Evolutionary conservation across 2,329 filamentous ascomycete genomes (phyloP).

Genomic region (Herpomyces periplanetae): DNA sequence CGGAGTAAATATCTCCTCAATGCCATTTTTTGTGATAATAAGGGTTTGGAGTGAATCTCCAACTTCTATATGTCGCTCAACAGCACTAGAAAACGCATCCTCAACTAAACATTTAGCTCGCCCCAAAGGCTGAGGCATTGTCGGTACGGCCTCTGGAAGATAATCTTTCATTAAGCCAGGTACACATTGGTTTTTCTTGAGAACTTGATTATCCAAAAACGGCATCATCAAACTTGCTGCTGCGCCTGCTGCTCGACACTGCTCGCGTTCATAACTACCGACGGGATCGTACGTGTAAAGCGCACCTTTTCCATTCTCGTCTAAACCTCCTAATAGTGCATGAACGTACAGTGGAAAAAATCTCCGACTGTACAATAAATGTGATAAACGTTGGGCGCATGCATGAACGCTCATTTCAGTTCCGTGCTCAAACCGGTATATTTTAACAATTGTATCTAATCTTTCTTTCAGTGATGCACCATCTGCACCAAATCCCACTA

Average conservation of each 20-base stretch:
- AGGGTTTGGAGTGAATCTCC: slow-evolving; percentile 86
- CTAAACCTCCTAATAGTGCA: slow-evolving; percentile 66
- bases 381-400: slow-evolving; percentile 71
- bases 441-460: slow-evolving; percentile 75
- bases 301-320: slow-evolving; percentile 72
- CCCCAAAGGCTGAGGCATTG: slow-evolving; percentile 23
- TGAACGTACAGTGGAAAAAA: slow-evolving; percentile 98
- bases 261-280: slow-evolving; percentile 83
- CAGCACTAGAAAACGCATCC: slow-evolving; percentile 89
- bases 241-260: slow-evolving; percentile 69
- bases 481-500: slow-evolving; percentile 82
- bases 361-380: slow-evolving; percentile 80
- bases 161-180: slow-evolving; percentile 53
- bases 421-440: slow-evolving; percentile 92
- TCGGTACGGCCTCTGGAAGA: slow-evolving; percentile 26
- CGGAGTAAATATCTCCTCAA: slow-evolving; percentile 53
- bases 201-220: slow-evolving; percentile 96
- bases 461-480: slow-evolving; percentile 74
- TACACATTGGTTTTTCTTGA: slow-evolving; percentile 93
- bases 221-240: slow-evolving; percentile 89
- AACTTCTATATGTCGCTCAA: slow-evolving; percentile 95
- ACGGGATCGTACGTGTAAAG: slow-evolving; percentile 94
- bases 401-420: slow-evolving; percentile 83
- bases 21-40: slow-evolving; percentile 52
- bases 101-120: slow-evolving; percentile 60